These are phyloP conservation scores for Rubia tinctorum DNA, from an alignment of 305 asterid species.

Conservation along the genomic window DNA sequence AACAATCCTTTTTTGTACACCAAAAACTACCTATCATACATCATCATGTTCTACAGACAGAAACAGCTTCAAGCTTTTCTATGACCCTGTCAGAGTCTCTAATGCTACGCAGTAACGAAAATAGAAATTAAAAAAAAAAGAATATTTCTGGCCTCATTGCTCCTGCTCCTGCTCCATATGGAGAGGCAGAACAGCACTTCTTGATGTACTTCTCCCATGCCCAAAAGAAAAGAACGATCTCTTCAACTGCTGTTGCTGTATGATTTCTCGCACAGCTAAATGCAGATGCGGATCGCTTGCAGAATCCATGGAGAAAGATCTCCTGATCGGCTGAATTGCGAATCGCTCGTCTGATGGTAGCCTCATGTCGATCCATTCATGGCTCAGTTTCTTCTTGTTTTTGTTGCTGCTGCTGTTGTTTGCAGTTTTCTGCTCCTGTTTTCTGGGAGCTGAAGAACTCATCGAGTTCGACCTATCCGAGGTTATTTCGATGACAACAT, in stretches of 20 bases:
- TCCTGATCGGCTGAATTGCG: slow-evolving; percentile 53
- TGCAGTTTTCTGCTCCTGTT: slow-evolving; percentile 20
- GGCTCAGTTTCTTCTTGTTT: slow-evolving; percentile 33
- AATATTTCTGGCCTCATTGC: slow-evolving; percentile 16
- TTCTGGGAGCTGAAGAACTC: slow-evolving; percentile 18
- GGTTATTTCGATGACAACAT: slow-evolving; percentile 64
- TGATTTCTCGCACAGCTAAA: slow-evolving; percentile 59
- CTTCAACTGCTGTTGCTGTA: slow-evolving; percentile 28
- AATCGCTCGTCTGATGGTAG: slow-evolving; percentile 47
- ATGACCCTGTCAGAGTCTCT: slow-evolving; percentile 4
- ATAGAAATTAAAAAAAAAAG: not conserved
- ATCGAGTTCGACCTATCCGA: slow-evolving; percentile 31
- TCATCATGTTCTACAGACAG: not conserved
- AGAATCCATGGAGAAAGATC: slow-evolving; percentile 92
- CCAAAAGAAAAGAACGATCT: slow-evolving; percentile 82
- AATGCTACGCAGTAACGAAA: not conserved
- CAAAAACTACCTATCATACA: not conserved
- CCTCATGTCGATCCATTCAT: slow-evolving; percentile 68
- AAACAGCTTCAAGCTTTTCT: slow-evolving; percentile 11
- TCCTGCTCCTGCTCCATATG: too few species aligned
- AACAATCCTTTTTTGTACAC: too few species aligned
- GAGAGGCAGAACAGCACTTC: slow-evolving; percentile 65
- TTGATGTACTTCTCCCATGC: slow-evolving; percentile 54
- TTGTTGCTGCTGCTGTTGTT: not conserved
- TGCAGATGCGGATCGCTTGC: slow-evolving; percentile 61